Evolutionary conservation across 169 alveolate species (phyloP).

Genomic region (Plasmodium malariae): DNA sequence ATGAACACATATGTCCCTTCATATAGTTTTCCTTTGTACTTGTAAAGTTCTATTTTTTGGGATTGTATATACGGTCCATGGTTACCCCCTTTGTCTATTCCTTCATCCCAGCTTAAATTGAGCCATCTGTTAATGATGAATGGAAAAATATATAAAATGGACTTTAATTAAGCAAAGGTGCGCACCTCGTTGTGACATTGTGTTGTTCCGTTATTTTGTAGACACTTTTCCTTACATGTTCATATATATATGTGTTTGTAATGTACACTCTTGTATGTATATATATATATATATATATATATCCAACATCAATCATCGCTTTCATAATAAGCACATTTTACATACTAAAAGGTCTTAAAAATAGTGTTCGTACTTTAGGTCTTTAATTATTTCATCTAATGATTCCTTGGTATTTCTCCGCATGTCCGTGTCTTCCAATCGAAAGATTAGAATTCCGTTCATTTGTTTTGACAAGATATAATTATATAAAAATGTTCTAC

Average conservation of each 20-base stretch:
- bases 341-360: not conserved
- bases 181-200: too few relatives aligned
- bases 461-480: conserved; percentile 79
- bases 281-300: conserved; percentile 1
- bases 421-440: conserved; percentile 89
- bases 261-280: not conserved
- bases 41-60: conserved; percentile 32
- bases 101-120: conserved; percentile 87
- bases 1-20: not conserved
- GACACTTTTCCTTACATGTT: too few relatives aligned
- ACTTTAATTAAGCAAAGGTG: too few relatives aligned
- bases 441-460: conserved; percentile 80
- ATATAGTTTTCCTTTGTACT: conserved; percentile 12
- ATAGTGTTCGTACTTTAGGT: conserved; percentile 78
- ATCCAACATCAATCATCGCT: not conserved
- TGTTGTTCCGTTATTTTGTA: too few relatives aligned
- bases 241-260: too few relatives aligned
- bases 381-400: conserved; percentile 77
- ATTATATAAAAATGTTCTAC: conserved; percentile 88
- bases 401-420: conserved; percentile 75
- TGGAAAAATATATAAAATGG: too few relatives aligned
- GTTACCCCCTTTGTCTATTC: conserved; percentile 83
- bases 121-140: conserved; percentile 83
- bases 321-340: not conserved
- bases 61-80: conserved; percentile 86